Evolutionary conservation across 805 yeast species (phyloP).

Genomic region (Saturnispora hagleri): DNA sequence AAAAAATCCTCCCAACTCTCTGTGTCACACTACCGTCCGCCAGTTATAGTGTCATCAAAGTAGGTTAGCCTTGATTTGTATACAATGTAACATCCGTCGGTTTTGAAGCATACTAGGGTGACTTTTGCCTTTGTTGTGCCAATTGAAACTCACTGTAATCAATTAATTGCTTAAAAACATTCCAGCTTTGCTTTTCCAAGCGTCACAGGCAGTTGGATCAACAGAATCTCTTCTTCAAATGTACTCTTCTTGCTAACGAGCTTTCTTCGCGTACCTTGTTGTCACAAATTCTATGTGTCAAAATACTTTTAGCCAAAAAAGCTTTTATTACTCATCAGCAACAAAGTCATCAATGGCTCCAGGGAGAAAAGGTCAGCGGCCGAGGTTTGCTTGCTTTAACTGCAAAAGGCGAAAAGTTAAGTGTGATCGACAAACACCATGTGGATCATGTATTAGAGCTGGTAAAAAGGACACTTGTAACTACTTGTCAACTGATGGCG

Average conservation of each 20-base stretch:
- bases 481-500: not conserved
- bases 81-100: too few relatives aligned
- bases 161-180: too few relatives aligned
- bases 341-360: not conserved
- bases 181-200: too few relatives aligned
- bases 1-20: too few relatives aligned
- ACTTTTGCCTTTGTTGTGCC: too few relatives aligned
- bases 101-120: too few relatives aligned
- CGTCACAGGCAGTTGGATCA: too few relatives aligned
- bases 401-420: conserved; percentile 3
- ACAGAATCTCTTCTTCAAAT: too few relatives aligned
- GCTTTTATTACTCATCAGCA: not conserved
- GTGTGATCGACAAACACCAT: conserved; percentile 1
- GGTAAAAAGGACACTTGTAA: not conserved
- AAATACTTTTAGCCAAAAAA: not conserved
- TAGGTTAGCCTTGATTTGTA: too few relatives aligned
- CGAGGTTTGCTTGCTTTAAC: not conserved
- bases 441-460: not conserved
- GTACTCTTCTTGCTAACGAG: not conserved
- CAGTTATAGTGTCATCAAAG: too few relatives aligned
- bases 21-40: too few relatives aligned
- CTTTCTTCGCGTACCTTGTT: not conserved
- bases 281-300: not conserved
- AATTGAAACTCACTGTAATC: too few relatives aligned
- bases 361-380: not conserved